Evolutionary conservation across 306 rosid species (phyloP).

Genomic region (peach (Prunus persica)): Prunus_persica_NCBIv2 NC_034016.1:12963501-12964000

Average conservation of each 20-base stretch:
- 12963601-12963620: neutral
- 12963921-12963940: too few relatives aligned
- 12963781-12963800: neutral
- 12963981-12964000: too few relatives aligned
- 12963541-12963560: neutral
- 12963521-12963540: neutral
- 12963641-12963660: neutral
- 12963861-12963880: neutral
- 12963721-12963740: constrained; percentile 15
- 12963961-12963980: too few relatives aligned
- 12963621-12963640: neutral
- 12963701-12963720: constrained; percentile 8
- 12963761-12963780: constrained; percentile 1
- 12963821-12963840: neutral
- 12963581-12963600: neutral
- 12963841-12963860: neutral
- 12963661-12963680: neutral
- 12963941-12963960: too few relatives aligned
- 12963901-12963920: neutral
- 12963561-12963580: neutral
- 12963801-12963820: neutral
- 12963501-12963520: neutral
- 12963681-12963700: constrained; percentile 17
- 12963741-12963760: constrained; percentile 24
- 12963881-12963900: neutral